These are phyloP conservation scores for Rhododendron molle DNA, from an alignment of 148 eudicot genomes.

Conservation along the genomic window DNA sequence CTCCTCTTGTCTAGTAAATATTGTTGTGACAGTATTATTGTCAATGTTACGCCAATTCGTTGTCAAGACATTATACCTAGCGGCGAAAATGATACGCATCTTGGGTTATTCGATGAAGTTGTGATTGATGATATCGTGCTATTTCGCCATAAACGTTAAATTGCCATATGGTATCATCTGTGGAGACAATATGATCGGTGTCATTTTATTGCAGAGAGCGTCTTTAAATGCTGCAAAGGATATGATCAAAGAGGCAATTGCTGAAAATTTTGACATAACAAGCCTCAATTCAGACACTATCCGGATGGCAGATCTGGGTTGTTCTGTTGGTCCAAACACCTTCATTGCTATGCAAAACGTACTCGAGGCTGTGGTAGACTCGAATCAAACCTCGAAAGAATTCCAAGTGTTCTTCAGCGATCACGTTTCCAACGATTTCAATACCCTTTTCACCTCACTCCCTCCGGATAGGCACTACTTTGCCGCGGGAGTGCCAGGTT, in stretches of 20 bases:
- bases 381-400: not conserved
- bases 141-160: not conserved
- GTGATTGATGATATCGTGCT: not conserved
- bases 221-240: not conserved
- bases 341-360: conserved; percentile 15
- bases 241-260: conserved; percentile 13
- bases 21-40: too few relatives aligned
- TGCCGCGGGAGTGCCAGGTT: conserved; percentile 15
- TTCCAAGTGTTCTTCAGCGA: conserved; percentile 17
- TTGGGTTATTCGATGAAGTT: not conserved
- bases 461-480: conserved; percentile 7
- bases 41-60: too few relatives aligned
- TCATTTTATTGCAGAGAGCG: conserved; percentile 5
- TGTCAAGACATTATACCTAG: not conserved
- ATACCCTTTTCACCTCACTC: conserved; percentile 9
- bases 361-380: not conserved
- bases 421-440: conserved; percentile 16
- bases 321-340: conserved; percentile 17
- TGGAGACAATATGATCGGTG: not conserved
- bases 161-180: not conserved
- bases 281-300: not conserved
- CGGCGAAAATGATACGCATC: not conserved
- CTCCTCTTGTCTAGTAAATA: too few relatives aligned
- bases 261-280: conserved; percentile 7
- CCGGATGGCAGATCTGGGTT: conserved; percentile 13